Base-by-base conservation (phyloP, 495 filamentous ascomycete species). In the Bacidia rubella region DNA sequence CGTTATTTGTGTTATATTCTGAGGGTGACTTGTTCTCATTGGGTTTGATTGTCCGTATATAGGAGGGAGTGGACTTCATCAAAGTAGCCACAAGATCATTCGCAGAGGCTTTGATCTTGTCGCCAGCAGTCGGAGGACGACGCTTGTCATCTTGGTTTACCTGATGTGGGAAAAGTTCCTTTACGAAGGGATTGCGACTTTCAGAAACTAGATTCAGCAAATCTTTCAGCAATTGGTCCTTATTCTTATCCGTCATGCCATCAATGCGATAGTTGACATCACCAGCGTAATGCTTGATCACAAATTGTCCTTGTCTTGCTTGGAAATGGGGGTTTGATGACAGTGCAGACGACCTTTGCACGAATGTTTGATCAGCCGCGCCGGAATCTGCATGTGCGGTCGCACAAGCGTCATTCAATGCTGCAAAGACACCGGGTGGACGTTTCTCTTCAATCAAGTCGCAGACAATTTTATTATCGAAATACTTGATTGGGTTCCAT, bases 231-330 rank as follows among this genome's bases (percentile, higher is more conserved):
- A 99, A 74, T 63, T 92, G 87, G 61, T 99, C 93, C 74, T 97
- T 99, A 75, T 97, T 99, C 74, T 97, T 99, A 63, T 99, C 93
- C 2, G 93, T 99, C 78, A 99, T 99, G 49, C 93, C 93, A 38
- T 92, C 85, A 23, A 99, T 79, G 15, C 85, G 84, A 67, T 99
- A 99, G 61, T 79, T 85, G 55, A 99, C 93, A 69, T 99, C 93
- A 68, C 93, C 93, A 50, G 93, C 93, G 61, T 99, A 99, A 66
- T 99, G 93, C 71, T 96, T 99, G 68, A 99, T 83, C 56, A 99
- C 87, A 68, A 99, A 99, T 59, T 88, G 88, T 35, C 90, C 90
- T 66, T 96, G 90, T 7, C 93, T 81, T 47, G 82, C 84, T 51
- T 92, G 87, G 54, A 99, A 87, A 63, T 97, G 89, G 12, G 85